These are phyloP conservation scores for Salix suchowensis DNA, from an alignment of 345 rosid genomes.

Conservation along the genomic window DNA sequence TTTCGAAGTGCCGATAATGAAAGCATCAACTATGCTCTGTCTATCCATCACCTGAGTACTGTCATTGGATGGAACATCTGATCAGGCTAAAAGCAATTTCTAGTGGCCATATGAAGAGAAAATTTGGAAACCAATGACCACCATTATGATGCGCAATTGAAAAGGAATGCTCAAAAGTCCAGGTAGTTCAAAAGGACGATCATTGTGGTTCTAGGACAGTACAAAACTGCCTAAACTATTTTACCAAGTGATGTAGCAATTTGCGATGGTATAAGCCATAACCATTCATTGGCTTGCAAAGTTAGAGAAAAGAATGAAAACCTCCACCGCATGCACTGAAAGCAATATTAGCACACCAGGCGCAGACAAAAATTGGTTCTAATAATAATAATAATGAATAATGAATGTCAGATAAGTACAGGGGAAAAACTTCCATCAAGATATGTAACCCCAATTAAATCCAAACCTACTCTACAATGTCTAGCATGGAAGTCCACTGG, in stretches of 20 bases:
- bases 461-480: conserved; percentile 92
- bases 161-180: neutral
- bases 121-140: neutral
- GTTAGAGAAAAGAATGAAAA: neutral
- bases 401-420: neutral
- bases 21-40: conserved; percentile 80
- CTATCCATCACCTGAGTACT: conserved; percentile 88
- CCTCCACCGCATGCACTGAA: neutral
- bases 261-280: neutral
- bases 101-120: neutral
- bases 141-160: neutral
- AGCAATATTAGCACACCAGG: neutral
- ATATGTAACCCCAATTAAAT: conserved; percentile 81
- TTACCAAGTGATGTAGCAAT: neutral
- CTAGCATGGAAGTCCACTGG: conserved; percentile 99
- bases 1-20: conserved; percentile 72
- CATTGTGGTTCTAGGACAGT: neutral
- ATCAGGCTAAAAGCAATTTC: neutral
- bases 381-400: neutral
- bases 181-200: neutral
- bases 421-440: conserved; percentile 78
- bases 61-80: conserved; percentile 10
- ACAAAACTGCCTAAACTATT: neutral
- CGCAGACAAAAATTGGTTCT: neutral
- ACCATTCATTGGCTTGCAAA: neutral